Conservation (phyloP, 495 filamentous ascomycete genomes). For the Tirmania nivea region DNA sequence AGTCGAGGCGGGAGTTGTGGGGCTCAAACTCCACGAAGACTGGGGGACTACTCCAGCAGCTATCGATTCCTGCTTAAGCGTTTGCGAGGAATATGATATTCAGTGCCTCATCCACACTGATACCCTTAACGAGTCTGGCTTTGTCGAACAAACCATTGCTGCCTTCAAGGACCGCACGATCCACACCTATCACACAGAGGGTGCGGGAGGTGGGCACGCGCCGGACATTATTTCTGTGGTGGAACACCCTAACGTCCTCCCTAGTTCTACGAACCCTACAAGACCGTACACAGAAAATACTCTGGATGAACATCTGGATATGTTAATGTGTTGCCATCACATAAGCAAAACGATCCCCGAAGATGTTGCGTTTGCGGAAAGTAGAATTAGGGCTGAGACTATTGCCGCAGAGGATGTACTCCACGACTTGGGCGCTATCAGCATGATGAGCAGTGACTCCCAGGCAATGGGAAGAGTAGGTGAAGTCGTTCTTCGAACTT, state of each 20-base stretch:
- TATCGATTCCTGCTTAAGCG: constrained; percentile 69
- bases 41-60: constrained; percentile 87
- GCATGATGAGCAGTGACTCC: constrained; percentile 93
- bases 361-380: constrained; percentile 90
- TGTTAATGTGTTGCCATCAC: constrained; percentile 98
- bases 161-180: constrained; percentile 81
- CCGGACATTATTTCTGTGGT: constrained; percentile 94
- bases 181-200: constrained; percentile 97
- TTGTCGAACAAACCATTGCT: constrained; percentile 76
- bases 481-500: constrained; percentile 83
- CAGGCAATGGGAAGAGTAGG: constrained; percentile 97
- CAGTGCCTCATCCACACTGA: constrained; percentile 96
- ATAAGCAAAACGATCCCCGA: constrained; percentile 79
- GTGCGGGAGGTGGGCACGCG: constrained; percentile 86
- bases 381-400: constrained; percentile 82
- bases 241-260: constrained; percentile 77
- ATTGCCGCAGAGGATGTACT: constrained; percentile 96
- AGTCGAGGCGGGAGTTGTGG: constrained; percentile 61
- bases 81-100: constrained; percentile 81
- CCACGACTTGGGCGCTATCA: constrained; percentile 87
- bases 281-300: constrained; percentile 84
- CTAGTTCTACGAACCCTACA: constrained; percentile 82
- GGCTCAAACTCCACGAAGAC: constrained; percentile 92
- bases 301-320: constrained; percentile 90
- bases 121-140: constrained; percentile 92